A percentile compares a stretch with the other conserved stretches of the same genome.
Conservation (phyloP, 108 stramenopile genomes). For the Cyclostephanos tholiformis region DNA sequence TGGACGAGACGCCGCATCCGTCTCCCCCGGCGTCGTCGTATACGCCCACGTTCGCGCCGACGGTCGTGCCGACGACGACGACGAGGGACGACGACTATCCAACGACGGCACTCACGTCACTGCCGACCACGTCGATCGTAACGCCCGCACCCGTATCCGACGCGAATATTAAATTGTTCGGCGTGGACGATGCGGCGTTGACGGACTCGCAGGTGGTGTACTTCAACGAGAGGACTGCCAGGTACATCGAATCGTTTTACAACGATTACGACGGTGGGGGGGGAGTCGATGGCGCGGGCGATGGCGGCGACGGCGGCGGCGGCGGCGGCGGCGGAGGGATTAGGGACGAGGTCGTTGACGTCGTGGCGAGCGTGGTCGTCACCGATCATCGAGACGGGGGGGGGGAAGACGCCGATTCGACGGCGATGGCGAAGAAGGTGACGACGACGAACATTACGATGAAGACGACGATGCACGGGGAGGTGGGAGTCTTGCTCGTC, state of each 20-base stretch:
- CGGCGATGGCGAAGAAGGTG: not conserved
- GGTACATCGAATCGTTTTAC: constrained; percentile 30
- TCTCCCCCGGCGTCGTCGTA: too few species aligned
- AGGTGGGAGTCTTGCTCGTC: too few species aligned
- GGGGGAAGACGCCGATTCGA: not conserved
- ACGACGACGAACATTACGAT: too few species aligned
- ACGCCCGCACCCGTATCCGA: not conserved
- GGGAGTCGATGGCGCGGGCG: too few species aligned
- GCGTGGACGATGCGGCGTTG: not conserved
- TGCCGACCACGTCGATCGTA: constrained; percentile 4
- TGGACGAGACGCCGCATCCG: too few species aligned
- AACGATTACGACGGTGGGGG: constrained; percentile 7
- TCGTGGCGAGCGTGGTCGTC: constrained; percentile 8
- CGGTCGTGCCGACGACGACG: not conserved
- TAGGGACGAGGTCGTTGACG: constrained; percentile 2
- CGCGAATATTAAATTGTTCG: constrained; percentile 7
- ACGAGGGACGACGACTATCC: not conserved
- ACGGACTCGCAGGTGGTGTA: not conserved
- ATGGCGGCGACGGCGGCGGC: not conserved
- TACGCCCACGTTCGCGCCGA: not conserved
- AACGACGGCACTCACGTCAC: not conserved
- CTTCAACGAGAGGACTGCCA: constrained; percentile 8
- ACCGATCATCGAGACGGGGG: constrained; percentile 2
- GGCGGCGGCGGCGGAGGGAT: not conserved
- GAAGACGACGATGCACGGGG: too few species aligned